Base-by-base conservation (phyloP, 257 asterid genomes). In the Cinchona pubescens region DNA sequence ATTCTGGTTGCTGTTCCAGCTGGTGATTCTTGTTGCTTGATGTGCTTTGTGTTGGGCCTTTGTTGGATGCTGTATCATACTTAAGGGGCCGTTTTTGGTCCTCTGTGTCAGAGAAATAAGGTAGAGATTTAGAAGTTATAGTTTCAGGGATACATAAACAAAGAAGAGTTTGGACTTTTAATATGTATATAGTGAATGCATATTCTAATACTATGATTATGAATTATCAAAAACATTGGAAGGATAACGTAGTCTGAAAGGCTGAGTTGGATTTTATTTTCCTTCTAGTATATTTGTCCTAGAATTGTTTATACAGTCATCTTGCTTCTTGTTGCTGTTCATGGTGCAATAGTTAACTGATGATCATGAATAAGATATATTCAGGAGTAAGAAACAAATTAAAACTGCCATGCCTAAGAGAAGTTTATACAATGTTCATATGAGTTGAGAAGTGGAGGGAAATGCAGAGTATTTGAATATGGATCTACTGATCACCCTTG, bases 1-100 rank as follows among this genome's bases (percentile, higher is more conserved):
- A 69, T 27, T 56, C 43, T 35, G 48, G 49, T 40, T 5, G 48
- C 4, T 51, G 51, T 32, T 35, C 49, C 65, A 34, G 37, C 75
- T 51, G n/a, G 55, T 25, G 21, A 14, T 5, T 13, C 56, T n/a
- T 72, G 53, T 58, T 72, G 75, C 66, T 56, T 71, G 62, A 30
- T 55, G 35, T 6, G 30, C 21, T 13, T n/a, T 12, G 42, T 15
- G 12, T 49, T 34, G 75, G 42, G 25, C 27, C 2, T 37, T 40
- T 25, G 40, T 16, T 23, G 37, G 21, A 38, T 25, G 58, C 6
- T 15, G 0, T 71, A 32, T 71, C 4, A 38, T 25, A 48, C 56
- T 13, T 5, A 15, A 34, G 1, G n/a, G 25, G 40, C 16, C 30
- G 25, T 56, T 7, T 15, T 3, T 25, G 0, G 42, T 38, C 0